Base-by-base conservation (phyloP, 805 yeast genomes). In the Lipomyces sp. region DNA sequence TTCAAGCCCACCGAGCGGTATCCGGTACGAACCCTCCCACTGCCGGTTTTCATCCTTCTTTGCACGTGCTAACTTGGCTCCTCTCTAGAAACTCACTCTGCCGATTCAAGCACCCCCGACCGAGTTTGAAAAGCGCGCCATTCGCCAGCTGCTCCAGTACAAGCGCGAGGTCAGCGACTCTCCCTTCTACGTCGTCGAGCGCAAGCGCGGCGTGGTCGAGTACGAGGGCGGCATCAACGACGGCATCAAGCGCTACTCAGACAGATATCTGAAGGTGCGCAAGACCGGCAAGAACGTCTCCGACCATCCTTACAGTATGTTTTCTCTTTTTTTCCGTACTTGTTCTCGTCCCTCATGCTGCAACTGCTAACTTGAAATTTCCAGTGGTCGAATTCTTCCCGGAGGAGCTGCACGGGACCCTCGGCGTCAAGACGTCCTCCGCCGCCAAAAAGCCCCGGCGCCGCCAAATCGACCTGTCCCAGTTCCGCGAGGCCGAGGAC, bases 171-270 rank as follows among this genome's bases (percentile, higher is more conserved):
- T 60, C 36, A 53, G 59, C 11, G 47, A 48, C 16, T 55, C 63
- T 7, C 59, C 62, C 5, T 51, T 60, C 26, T 52, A 47, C 36
- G 57, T 53, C 16, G 45, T 39, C 13, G 59, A 55, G 38, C 39
- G 39, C 28, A 55, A 53, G 35, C 37, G 18, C 7, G 57, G 49
- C 16, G 29, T 39, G 3, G 37, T 54, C 24, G 58, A 54, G 32
- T 55, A 55, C 39, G 59, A 55, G 43, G 59, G 52, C 23, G 59
- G 59, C 16, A 36, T 53, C 22, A 52, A 55, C 28, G 59, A 55
- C 28, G 59, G 58, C 7, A 60, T 60, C 37, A 59, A 60, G 40
- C 55, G 63, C 7, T 60, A 60, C 43, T 55, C 63, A 2, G 63
- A 60, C 39, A 43, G 59, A 19, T 58, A 54, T 38, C 47, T 53